phyloP scores from a whole-genome alignment of 768 basidiomycete genomes.

The Lactarius hengduanensis region DNA sequence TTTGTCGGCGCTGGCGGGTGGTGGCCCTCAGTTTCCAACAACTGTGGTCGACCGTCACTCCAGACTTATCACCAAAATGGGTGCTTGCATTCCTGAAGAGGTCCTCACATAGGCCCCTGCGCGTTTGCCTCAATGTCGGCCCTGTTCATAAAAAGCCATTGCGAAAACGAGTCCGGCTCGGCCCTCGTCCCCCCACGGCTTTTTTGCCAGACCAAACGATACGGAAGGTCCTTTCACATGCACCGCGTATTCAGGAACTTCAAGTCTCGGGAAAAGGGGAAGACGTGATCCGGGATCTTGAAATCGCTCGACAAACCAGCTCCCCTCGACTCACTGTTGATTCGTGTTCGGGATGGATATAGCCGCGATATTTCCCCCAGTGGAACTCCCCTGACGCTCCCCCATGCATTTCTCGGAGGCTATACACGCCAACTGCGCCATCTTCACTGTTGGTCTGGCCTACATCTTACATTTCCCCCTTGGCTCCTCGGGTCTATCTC shows the following conservation, averaged over 20 bases:
- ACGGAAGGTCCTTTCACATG: conserved; percentile 5
- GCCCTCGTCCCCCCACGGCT: background rate
- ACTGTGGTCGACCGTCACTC: conserved; percentile 11
- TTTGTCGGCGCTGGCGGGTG: conserved; percentile 14
- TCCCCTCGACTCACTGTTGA: conserved; percentile 6
- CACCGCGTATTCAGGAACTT: conserved; percentile 5
- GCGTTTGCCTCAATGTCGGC: conserved; percentile 5
- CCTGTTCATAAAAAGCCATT: background rate
- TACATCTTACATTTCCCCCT: conserved; percentile 9
- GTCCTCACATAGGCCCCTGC: conserved; percentile 5
- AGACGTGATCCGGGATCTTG: conserved; percentile 12
- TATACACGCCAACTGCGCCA: conserved; percentile 1
- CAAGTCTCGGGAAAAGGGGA: conserved; percentile 4
- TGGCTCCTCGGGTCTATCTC: conserved; percentile 11
- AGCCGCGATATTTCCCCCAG: background rate
- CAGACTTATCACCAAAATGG: conserved; percentile 12
- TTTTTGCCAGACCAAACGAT: conserved; percentile 4
- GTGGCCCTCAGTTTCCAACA: conserved; percentile 7
- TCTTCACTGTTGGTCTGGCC: conserved; percentile 11
- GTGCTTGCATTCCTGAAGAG: conserved; percentile 7
- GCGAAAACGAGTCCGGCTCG: background rate
- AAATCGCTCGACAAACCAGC: conserved; percentile 11
- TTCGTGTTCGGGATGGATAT: conserved; percentile 9
- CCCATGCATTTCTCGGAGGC: conserved; percentile 10
- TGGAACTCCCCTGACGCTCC: background rate